Evolutionary conservation across 2,329 filamentous ascomycete genomes (phyloP).

Genomic region (Ophiocordyceps australis): DNA sequence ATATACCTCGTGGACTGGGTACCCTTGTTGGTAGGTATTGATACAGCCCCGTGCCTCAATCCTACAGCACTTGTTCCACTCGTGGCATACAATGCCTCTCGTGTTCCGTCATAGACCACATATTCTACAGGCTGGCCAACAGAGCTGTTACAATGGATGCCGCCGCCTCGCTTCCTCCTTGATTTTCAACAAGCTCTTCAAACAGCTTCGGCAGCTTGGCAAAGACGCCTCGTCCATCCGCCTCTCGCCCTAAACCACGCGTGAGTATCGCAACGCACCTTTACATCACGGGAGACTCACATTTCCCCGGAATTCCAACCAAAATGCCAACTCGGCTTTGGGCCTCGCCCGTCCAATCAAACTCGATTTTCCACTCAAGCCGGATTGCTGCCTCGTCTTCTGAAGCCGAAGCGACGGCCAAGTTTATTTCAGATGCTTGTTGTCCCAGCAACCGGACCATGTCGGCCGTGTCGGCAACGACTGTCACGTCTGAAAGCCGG

Average conservation of each 20-base stretch:
- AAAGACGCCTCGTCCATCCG: constrained; percentile 36
- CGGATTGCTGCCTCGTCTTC: constrained; percentile 23
- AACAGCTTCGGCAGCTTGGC: constrained; percentile 42
- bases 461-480: constrained; percentile 15
- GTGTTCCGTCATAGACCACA: constrained; percentile 3
- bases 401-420: constrained; percentile 14
- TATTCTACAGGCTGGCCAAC: constrained; percentile 26
- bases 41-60: no score
- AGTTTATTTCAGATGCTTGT: constrained; percentile 24
- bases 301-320: constrained; percentile 39
- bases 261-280: constrained; percentile 1
- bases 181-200: constrained; percentile 33
- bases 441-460: constrained; percentile 35
- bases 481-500: constrained; percentile 7
- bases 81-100: constrained; percentile 5
- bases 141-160: constrained; percentile 42
- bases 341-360: constrained; percentile 60
- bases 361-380: constrained; percentile 43
- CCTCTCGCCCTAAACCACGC: constrained; percentile 33
- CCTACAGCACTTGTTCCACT: constrained; percentile 1
- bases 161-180: constrained; percentile 35
- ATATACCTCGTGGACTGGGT: no score
- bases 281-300: constrained; percentile 40
- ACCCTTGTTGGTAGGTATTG: no score
- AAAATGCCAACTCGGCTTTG: constrained; percentile 36